Percentiles rank a stretch among this genome's conserved stretches.
Evolutionary conservation across 257 asterid species (phyloP).

Genomic region (Capsicum pubescens): DNA sequence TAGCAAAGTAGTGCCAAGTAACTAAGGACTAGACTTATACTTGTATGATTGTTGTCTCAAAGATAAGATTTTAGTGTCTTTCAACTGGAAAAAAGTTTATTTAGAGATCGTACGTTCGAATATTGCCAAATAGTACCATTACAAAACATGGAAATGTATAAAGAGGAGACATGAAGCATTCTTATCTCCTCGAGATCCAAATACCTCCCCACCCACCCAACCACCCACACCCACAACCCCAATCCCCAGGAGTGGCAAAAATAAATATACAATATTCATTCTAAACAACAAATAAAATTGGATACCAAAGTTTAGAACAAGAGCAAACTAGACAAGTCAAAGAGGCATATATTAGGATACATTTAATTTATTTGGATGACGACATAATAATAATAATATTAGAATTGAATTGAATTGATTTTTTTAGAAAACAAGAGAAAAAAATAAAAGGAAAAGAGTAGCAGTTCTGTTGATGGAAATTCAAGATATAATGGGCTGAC

Average conservation of each 20-base stretch:
- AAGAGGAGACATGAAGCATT: not conserved
- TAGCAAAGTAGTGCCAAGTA: not conserved
- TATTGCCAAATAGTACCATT: not conserved
- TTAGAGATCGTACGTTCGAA: not conserved
- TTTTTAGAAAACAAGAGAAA: not conserved
- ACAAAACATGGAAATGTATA: not conserved
- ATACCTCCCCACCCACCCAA: no score
- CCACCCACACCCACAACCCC: not conserved
- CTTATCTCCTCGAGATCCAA: constrained; percentile 15
- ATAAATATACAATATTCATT: not conserved
- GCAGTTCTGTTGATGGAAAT: not conserved
- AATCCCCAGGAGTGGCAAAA: not conserved
- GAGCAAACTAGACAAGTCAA: no score
- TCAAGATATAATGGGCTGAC: not conserved
- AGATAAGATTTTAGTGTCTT: constrained; percentile 12
- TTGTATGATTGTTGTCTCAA: not conserved
- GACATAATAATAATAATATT: not conserved
- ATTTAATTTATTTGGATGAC: not conserved
- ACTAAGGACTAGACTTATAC: not conserved
- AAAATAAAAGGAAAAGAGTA: not conserved
- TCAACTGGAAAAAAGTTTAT: constrained; percentile 16
- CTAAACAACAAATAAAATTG: not conserved
- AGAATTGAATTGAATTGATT: not conserved
- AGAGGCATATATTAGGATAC: not conserved
- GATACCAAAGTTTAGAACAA: not conserved